Evolutionary conservation across 768 basidiomycete species (phyloP), one percentile per base, ranked within the genome.

Genomic region (Boletus fagicola): DNA sequence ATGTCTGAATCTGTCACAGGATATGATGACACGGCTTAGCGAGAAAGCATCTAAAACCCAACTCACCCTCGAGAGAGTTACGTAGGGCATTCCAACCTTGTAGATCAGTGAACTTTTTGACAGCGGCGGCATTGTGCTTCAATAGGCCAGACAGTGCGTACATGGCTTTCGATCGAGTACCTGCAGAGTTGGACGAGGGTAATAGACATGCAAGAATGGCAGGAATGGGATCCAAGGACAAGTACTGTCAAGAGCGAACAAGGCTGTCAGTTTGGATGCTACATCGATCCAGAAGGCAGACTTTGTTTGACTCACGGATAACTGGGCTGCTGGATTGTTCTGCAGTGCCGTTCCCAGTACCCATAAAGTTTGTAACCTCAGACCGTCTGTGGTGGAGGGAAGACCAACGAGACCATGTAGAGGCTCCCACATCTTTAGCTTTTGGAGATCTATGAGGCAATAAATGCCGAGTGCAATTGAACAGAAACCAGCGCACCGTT

Each of bases 281-380:
- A 49, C 18, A 36, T 11, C 24, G 5, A 43, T 26, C 47, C 1
- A 45, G 58, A 26, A 33, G 16, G 26, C 16, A 12, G n/a, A 31
- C 50, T 44, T 30, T 18, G 53, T 33, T 24, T 49, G 22, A 78
- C 84, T 60, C 64, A 92, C 90, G 4, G 84, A 82, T 53, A 81
- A 77, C 62, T 95, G 94, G 0, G 94, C 91, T 10, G 84, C 76
- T 0, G 92, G 91, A 60, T 95, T 96, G 65, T 96, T 95, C 69
- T 94, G 92, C 6, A 94, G 66, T 0, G 94, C 92, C 0, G 94
- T 96, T 7, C 94, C 94, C 26, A 91, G 80, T 0, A 94, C 85
- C 94, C 94, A 96, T 11, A 94, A 73, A 0, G 84, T 82, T 58
- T 90, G 85, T 58, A 79, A 74, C 64, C 82, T 85, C 26, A 94